Base-by-base conservation (phyloP, 1,284 basidiomycete species). In the Puccinia brachypodii region DNA sequence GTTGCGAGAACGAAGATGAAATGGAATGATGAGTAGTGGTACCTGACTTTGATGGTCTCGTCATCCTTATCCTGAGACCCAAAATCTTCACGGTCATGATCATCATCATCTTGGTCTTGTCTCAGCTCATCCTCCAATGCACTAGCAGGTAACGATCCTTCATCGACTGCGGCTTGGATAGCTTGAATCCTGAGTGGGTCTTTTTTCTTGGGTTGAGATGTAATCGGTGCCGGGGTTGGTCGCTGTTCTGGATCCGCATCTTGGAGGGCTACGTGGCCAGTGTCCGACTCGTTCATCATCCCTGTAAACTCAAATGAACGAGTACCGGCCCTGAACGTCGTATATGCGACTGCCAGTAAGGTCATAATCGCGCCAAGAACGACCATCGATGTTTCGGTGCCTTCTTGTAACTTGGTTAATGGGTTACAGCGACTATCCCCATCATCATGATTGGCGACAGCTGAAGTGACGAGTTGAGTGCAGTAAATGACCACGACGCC, bases 1-100 rank as follows among this genome's bases (percentile, higher is more conserved):
- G 94, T 90, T 25, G 92, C 97, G 84, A 98, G 93, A 71, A 93
- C 92, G 87, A 99, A 99, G 85, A 99, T 98, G 86, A 97, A 88
- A 87, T 99, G 96, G 91, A 99, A 99, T 93, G 95, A 98, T 22
- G 94, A 91, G 87, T 99, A 98, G 85, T 97, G 97, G 88, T 99
- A 99, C 83, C 94, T 92, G n/a, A 95, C 97, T n/a, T 95, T 96
- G 66, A 92, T 90, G 42, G 93, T 91, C 88, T 99, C 96, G 85
- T 99, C 97, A 86, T 99, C 79, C 31, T 74, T 66, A 25, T 74
- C 60, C 36, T 81, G 47, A 19, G 62, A 56, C 11, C 28, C 36
- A n/a, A 69, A 68, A 42, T 53, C 90, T 83, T 96, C 93, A 1
- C 91, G 91, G 38, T 90, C 87, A 36, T 87, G 87, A 72, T 72